A percentile compares a stretch with the other conserved stretches of the same genome.
Conservation (phyloP, 345 rosid species). For the Eucalyptus cloeziana region DNA sequence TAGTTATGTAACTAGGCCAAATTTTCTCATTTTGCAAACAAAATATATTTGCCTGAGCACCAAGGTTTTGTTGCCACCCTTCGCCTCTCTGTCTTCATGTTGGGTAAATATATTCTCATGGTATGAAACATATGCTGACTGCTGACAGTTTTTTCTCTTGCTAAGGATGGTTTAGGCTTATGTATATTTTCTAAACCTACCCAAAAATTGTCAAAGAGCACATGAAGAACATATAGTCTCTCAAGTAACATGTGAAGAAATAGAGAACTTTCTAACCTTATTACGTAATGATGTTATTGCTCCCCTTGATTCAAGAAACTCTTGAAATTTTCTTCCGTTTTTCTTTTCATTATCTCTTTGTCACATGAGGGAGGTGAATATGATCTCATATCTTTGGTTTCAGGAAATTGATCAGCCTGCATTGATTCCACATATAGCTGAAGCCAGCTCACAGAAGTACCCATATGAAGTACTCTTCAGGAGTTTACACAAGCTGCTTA, state of each 20-base stretch:
- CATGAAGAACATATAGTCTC: background rate
- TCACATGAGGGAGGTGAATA: background rate
- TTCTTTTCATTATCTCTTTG: background rate
- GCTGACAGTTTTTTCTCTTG: background rate
- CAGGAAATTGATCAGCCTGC: slow-evolving; percentile 99
- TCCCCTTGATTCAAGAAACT: background rate
- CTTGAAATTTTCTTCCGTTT: background rate
- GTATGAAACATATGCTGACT: background rate
- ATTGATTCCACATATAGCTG: slow-evolving; percentile 96
- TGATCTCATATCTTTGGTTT: slow-evolving; percentile 1
- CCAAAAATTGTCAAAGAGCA: background rate
- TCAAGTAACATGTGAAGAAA: background rate
- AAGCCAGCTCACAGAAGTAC: slow-evolving; percentile 89
- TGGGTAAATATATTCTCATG: background rate
- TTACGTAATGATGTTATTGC: background rate
- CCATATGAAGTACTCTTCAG: slow-evolving; percentile 97
- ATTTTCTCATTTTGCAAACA: background rate
- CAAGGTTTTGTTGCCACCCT: background rate
- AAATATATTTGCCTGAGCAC: background rate
- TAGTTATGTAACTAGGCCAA: background rate
- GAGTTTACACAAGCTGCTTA: slow-evolving; percentile 89
- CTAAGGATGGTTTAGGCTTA: background rate
- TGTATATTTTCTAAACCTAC: background rate
- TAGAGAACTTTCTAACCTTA: background rate
- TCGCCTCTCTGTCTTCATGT: background rate